These are phyloP conservation scores for Pulveroboletus sp. DNA, from an alignment of 768 basidiomycete genomes.

Conservation along the genomic window DNA sequence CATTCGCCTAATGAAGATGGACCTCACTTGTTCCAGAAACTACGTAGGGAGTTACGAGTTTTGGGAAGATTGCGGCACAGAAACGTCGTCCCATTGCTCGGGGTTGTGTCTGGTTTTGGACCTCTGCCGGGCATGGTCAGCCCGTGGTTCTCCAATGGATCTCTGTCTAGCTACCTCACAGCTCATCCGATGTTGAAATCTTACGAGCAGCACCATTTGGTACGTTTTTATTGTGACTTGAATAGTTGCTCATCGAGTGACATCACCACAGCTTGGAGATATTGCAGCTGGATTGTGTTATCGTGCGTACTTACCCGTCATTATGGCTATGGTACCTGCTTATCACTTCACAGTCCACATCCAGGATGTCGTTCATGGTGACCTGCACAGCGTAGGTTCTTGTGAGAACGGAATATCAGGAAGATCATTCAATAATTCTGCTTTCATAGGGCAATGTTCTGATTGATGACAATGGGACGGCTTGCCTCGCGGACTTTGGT, in stretches of 20 bases:
- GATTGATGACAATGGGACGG: conserved; percentile 36
- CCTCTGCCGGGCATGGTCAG: conserved; percentile 28
- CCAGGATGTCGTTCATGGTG: conserved; percentile 31
- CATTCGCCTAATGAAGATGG: background rate
- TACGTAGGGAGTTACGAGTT: conserved; percentile 30
- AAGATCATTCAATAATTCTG: background rate
- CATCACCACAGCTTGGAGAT: conserved; percentile 16
- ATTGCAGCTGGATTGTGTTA: conserved; percentile 22
- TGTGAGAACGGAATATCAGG: background rate
- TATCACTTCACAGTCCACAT: conserved; percentile 20
- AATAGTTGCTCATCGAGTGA: background rate
- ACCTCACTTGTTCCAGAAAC: conserved; percentile 7
- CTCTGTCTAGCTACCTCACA: conserved; percentile 23
- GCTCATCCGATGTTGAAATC: background rate
- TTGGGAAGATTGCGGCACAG: conserved; percentile 14
- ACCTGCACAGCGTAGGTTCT: conserved; percentile 33
- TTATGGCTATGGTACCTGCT: background rate
- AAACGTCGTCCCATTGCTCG: conserved; percentile 32
- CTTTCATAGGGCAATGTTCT: conserved; percentile 39
- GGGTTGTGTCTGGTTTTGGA: conserved; percentile 30
- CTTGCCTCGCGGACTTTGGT: conserved; percentile 49
- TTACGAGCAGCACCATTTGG: conserved; percentile 6
- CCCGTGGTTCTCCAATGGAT: conserved; percentile 31
- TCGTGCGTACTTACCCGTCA: conserved; percentile 19
- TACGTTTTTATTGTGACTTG: background rate